phyloP scores from a whole-genome alignment of 1,284 basidiomycete genomes.

The Rhizoctonia solani region DNA sequence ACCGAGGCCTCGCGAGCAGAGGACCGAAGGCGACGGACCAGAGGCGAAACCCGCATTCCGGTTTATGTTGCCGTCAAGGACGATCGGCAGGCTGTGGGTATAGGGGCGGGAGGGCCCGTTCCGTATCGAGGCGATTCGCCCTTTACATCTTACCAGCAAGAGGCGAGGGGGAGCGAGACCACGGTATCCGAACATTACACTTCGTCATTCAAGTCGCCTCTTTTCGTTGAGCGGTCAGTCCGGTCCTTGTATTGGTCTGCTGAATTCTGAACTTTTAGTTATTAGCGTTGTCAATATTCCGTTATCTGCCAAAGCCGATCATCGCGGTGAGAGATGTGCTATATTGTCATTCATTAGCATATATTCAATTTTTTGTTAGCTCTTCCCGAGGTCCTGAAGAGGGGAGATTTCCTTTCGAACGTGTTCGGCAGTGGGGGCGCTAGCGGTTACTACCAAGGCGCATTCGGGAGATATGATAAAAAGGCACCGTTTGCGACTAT shows the following conservation, averaged over 20 bases:
- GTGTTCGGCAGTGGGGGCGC: conserved; percentile 29
- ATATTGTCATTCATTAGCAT: neutral
- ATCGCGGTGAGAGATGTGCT: neutral
- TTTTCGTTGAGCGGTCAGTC: conserved; percentile 25
- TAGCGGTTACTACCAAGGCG: conserved; percentile 31
- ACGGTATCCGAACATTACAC: conserved; percentile 11
- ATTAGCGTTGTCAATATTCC: conserved; percentile 21
- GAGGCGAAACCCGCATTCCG: neutral
- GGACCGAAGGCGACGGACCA: conserved; percentile 2
- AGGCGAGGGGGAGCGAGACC: neutral
- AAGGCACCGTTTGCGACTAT: conserved; percentile 18
- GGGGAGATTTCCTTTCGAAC: conserved; percentile 22
- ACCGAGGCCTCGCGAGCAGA: neutral
- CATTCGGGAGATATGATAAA: conserved; percentile 22
- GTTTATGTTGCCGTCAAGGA: conserved; percentile 7
- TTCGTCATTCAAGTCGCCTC: conserved; percentile 19
- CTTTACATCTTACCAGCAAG: conserved; percentile 10
- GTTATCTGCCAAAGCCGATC: conserved; percentile 14
- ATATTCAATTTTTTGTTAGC: neutral
- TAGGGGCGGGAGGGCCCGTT: neutral
- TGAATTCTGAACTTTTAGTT: neutral
- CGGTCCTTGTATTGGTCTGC: neutral
- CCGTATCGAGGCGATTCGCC: conserved; percentile 5
- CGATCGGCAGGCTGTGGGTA: conserved; percentile 2
- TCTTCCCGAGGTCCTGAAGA: conserved; percentile 1